A percentile compares a stretch with the other conserved stretches of the same genome.
Evolutionary conservation across 805 yeast species (phyloP).

Genomic region (Komagataella phaffii): DNA sequence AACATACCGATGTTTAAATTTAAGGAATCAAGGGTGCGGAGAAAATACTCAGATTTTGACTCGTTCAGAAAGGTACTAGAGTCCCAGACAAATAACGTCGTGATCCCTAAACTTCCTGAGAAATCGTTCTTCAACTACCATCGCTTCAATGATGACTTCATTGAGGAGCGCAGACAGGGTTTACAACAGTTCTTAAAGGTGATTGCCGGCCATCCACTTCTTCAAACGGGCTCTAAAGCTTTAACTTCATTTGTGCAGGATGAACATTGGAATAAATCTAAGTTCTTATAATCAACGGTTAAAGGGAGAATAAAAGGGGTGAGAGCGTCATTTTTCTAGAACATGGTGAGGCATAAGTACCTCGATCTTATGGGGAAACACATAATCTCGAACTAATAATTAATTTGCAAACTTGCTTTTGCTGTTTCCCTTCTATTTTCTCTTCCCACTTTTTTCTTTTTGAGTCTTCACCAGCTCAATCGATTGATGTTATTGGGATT

Average conservation of each 20-base stretch:
- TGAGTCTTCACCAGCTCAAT: neutral
- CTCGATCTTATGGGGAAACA: neutral
- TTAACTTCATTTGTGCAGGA: conserved; percentile 80
- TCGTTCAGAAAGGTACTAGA: conserved; percentile 61
- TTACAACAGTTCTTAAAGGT: conserved; percentile 62
- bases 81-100: conserved; percentile 64
- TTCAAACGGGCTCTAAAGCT: conserved; percentile 76
- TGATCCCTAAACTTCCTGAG: conserved; percentile 86
- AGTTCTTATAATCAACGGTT: conserved; percentile 3
- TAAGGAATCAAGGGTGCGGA: conserved; percentile 52
- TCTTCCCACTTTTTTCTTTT: neutral
- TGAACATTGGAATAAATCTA: conserved; percentile 54
- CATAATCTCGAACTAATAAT: neutral
- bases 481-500: neutral
- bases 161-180: conserved; percentile 75
- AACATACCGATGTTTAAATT: conserved; percentile 80
- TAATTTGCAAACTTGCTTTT: neutral
- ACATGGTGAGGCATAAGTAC: neutral
- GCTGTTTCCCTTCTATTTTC: neutral
- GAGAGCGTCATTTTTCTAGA: neutral
- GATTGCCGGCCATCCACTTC: conserved; percentile 86
- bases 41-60: conserved; percentile 87
- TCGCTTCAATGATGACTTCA: conserved; percentile 69
- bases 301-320: neutral
- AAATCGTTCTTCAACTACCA: conserved; percentile 46